Evolutionary conservation across 169 alveolate species (phyloP).

Genomic region (Cryptosporidium ubiquitum): DNA sequence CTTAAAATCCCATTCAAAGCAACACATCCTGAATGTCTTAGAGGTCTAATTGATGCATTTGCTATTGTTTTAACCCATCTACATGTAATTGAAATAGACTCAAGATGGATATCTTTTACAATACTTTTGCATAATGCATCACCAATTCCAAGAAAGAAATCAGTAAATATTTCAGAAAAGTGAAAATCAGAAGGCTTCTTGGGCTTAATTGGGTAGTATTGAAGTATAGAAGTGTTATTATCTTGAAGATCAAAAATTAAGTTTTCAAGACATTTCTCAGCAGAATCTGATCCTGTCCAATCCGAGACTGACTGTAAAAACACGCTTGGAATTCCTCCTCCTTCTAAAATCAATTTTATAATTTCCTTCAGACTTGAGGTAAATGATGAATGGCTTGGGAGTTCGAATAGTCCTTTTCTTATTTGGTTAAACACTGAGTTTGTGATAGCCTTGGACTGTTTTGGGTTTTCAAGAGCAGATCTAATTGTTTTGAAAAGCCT

Average conservation of each 20-base stretch:
- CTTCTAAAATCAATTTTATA: slow-evolving; percentile 36
- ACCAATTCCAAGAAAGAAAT: slow-evolving; percentile 37
- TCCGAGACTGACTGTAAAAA: neutral
- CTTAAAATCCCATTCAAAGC: slow-evolving; percentile 61
- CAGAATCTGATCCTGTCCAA: neutral
- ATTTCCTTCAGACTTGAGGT: slow-evolving; percentile 47
- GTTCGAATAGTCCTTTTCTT: slow-evolving; percentile 1
- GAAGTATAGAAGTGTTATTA: slow-evolving; percentile 16
- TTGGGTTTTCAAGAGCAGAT: slow-evolving; percentile 51
- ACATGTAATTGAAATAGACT: neutral
- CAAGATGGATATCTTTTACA: neutral
- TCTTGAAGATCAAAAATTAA: slow-evolving; percentile 42
- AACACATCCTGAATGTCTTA: slow-evolving; percentile 51
- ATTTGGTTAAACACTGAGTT: slow-evolving; percentile 36
- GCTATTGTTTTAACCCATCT: slow-evolving; percentile 19
- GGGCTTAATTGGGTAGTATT: slow-evolving; percentile 57
- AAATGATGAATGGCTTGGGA: slow-evolving; percentile 16
- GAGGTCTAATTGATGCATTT: slow-evolving; percentile 33
- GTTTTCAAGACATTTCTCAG: slow-evolving; percentile 14
- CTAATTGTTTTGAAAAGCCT: slow-evolving; percentile 28
- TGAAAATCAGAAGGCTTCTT: slow-evolving; percentile 12
- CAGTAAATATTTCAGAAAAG: slow-evolving; percentile 13
- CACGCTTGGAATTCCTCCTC: slow-evolving; percentile 65
- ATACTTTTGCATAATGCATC: neutral
- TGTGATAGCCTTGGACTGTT: slow-evolving; percentile 8